Evolutionary conservation across 2,329 filamentous ascomycete genomes (phyloP), one percentile per base, ranked within the genome.

Genomic region (Lasiodiplodia sp.): DNA sequence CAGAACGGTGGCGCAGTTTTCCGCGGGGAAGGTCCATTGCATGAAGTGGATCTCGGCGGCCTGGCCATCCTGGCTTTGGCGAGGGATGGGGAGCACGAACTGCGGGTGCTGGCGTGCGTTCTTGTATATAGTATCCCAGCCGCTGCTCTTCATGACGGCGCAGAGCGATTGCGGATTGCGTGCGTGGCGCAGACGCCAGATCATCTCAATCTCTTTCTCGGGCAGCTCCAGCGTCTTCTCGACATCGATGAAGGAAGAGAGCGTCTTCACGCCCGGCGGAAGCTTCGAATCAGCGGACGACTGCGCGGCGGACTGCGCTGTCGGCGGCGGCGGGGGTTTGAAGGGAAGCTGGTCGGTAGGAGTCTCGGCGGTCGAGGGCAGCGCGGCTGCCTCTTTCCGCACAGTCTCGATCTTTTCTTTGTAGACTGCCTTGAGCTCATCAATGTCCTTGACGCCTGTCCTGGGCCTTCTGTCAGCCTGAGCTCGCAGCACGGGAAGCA

Each of bases 11-110:
- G 82, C 81, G 0, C 84, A 85, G 1, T 85, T 81, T 2, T 85
- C 83, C 0, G 89, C 86, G 70, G 97, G 94, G 80, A 97, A 97
- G 0, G 92, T 92, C 93, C 96, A 99, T 81, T 99, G 95, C 71
- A 99, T 82, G 80, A 97, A 97, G 81, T 99, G 96, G 56, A 99
- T 94, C 80, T 98, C 96, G 57, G 94, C 93, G 64, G 92, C 58
- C 72, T 78, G 70, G 51, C 78, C 92, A 63, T 92, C 57, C 71
- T 78, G 70, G 57, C 78, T 79, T 63, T 78, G 84, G 80, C 87
- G 92, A 72, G 92, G 92, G 7, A 98, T 87, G 0, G 96, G 96
- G 1, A 99, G 87, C 67, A 99, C 91, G 82, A 99, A 99, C 74
- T 94, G 91, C 16, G 96, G 96, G 78, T 95, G 88, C 64, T 84